Percentiles rank a stretch among this genome's conserved stretches.
Evolutionary conservation across 768 basidiomycete species (phyloP).

Genomic region (Omphalotus guepiniiformis): DNA sequence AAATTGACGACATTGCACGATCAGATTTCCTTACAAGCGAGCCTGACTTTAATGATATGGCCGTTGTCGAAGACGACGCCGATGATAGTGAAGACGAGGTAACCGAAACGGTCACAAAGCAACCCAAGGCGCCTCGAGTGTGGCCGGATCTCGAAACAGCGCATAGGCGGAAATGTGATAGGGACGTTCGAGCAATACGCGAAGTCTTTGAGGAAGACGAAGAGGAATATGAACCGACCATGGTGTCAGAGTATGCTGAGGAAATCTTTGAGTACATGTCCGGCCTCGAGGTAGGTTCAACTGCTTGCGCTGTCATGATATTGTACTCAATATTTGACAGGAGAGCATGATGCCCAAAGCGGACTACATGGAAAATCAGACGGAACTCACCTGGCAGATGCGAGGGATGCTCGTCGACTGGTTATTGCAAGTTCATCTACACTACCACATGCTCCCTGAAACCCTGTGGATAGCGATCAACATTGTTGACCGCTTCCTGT

Average conservation of each 20-base stretch:
- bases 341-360: conserved; percentile 86
- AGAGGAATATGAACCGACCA: conserved; percentile 77
- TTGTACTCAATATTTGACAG: conserved; percentile 35
- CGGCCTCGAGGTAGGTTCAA: conserved; percentile 73
- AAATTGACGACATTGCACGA: conserved; percentile 38
- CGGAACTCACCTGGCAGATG: conserved; percentile 91
- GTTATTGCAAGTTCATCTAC: conserved; percentile 95
- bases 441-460: conserved; percentile 99
- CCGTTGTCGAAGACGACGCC: conserved; percentile 47
- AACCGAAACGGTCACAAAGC: conserved; percentile 21
- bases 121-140: conserved; percentile 42
- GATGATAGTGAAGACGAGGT: conserved; percentile 33
- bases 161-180: conserved; percentile 51
- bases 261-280: conserved; percentile 98
- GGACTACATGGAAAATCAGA: conserved; percentile 91
- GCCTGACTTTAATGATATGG: conserved; percentile 62
- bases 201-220: conserved; percentile 69
- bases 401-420: conserved; percentile 97
- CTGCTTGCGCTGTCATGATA: background rate
- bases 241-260: conserved; percentile 99
- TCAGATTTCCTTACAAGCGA: conserved; percentile 39
- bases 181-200: conserved; percentile 64
- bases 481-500: conserved; percentile 90
- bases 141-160: conserved; percentile 78
- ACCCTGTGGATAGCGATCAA: conserved; percentile 99